Evolutionary conservation across 495 filamentous ascomycete species (phyloP).

Genomic region (Aspergillus funiculosus): DNA sequence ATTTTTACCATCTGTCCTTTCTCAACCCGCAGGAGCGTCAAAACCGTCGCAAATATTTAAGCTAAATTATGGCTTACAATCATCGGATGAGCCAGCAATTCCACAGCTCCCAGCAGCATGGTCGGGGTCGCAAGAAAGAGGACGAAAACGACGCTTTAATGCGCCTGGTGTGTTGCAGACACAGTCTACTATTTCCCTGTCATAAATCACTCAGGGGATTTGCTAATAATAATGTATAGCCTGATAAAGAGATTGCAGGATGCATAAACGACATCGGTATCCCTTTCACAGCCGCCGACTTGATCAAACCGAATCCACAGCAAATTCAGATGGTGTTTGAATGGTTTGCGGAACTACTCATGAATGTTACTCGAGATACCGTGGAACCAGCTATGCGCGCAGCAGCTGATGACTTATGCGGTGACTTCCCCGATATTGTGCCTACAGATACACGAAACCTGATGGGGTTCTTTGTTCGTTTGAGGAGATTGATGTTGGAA

Average conservation of each 20-base stretch:
- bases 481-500: constrained; percentile 71
- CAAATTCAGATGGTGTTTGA: constrained; percentile 96
- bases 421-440: constrained; percentile 74
- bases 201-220: background rate
- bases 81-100: constrained; percentile 71
- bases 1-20: background rate
- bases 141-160: constrained; percentile 83
- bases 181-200: background rate
- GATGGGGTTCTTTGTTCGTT: constrained; percentile 83
- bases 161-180: constrained; percentile 55
- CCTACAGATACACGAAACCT: constrained; percentile 82
- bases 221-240: constrained; percentile 34
- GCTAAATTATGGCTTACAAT: constrained; percentile 51
- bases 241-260: constrained; percentile 85
- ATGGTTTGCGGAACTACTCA: constrained; percentile 89
- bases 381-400: constrained; percentile 93
- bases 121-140: constrained; percentile 65
- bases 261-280: constrained; percentile 97
- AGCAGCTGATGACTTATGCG: constrained; percentile 77
- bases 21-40: background rate
- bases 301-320: constrained; percentile 86
- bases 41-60: background rate
- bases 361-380: constrained; percentile 83
- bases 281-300: constrained; percentile 76
- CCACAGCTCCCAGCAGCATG: constrained; percentile 52